A percentile compares a stretch with the other conserved stretches of the same genome.
These are phyloP conservation scores for Ascochyta viciae-villosae DNA, from an alignment of 2,329 filamentous ascomycete genomes.

Conservation along the genomic window DNA sequence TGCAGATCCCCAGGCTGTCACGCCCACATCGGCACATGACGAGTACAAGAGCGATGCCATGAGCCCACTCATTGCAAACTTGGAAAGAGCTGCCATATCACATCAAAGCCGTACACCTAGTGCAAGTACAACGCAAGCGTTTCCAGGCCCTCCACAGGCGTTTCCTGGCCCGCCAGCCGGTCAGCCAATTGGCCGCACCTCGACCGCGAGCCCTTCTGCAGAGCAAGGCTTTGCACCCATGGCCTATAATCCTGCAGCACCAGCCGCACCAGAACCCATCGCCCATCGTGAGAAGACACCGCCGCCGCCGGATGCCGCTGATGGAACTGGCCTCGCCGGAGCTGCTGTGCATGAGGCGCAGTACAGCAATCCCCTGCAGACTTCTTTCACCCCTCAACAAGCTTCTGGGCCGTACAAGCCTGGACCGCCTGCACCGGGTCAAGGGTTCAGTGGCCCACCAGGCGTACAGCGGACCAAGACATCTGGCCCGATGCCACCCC, in stretches of 20 bases:
- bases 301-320: constrained; percentile 70
- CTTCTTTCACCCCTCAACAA: constrained; percentile 43
- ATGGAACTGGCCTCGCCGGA: constrained; percentile 53
- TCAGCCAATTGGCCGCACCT: constrained; percentile 43
- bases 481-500: constrained; percentile 43
- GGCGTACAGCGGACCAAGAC: constrained; percentile 46
- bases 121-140: constrained; percentile 49
- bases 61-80: constrained; percentile 74
- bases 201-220: constrained; percentile 37
- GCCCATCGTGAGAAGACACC: constrained; percentile 80
- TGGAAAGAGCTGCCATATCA: constrained; percentile 74
- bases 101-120: constrained; percentile 52
- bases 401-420: constrained; percentile 51
- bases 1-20: constrained; percentile 49
- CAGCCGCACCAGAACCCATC: constrained; percentile 75
- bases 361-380: constrained; percentile 42
- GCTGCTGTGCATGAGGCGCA: constrained; percentile 51
- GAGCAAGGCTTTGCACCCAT: constrained; percentile 65
- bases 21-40: constrained; percentile 37
- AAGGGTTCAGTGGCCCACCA: constrained; percentile 42
- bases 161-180: constrained; percentile 46
- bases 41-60: constrained; percentile 60
- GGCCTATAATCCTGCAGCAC: constrained; percentile 81
- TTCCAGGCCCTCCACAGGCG: constrained; percentile 48
- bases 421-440: constrained; percentile 49